Conservation (phyloP, 345 rosid species). For the Arabidopsis suecica region DNA sequence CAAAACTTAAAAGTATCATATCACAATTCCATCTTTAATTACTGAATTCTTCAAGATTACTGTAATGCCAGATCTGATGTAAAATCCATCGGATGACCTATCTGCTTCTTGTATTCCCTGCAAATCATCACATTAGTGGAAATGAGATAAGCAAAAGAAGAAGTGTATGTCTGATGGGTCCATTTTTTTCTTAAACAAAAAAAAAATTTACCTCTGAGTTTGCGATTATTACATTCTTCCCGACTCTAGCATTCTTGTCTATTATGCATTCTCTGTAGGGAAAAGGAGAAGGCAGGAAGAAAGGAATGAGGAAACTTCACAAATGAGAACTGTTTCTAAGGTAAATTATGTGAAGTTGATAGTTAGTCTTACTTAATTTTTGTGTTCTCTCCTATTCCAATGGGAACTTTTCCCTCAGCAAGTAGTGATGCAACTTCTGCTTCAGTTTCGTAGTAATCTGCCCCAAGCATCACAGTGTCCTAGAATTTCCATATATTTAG, state of each 20-base stretch:
- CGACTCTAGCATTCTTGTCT: conserved; percentile 93
- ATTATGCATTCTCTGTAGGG: conserved; percentile 83
- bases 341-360: conserved; percentile 28
- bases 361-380: conserved; percentile 61
- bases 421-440: conserved; percentile 63
- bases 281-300: conserved; percentile 3
- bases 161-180: conserved; percentile 5
- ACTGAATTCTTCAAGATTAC: conserved; percentile 65
- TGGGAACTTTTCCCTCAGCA: conserved; percentile 74
- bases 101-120: conserved; percentile 92
- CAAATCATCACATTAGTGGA: conserved; percentile 26
- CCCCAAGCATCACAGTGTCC: conserved; percentile 97
- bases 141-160: conserved; percentile 18
- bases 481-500: conserved; percentile 43
- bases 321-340: conserved; percentile 19
- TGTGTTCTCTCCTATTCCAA: conserved; percentile 89
- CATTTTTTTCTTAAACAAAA: not conserved
- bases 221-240: conserved; percentile 81
- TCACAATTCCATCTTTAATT: conserved; percentile 70
- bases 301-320: conserved; percentile 17
- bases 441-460: conserved; percentile 86
- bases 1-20: conserved; percentile 47
- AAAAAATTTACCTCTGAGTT: conserved; percentile 72
- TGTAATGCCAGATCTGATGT: conserved; percentile 79
- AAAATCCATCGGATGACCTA: conserved; percentile 83